Conservation (phyloP, 106 monocot genomes). For the Allium cepa region DNA sequence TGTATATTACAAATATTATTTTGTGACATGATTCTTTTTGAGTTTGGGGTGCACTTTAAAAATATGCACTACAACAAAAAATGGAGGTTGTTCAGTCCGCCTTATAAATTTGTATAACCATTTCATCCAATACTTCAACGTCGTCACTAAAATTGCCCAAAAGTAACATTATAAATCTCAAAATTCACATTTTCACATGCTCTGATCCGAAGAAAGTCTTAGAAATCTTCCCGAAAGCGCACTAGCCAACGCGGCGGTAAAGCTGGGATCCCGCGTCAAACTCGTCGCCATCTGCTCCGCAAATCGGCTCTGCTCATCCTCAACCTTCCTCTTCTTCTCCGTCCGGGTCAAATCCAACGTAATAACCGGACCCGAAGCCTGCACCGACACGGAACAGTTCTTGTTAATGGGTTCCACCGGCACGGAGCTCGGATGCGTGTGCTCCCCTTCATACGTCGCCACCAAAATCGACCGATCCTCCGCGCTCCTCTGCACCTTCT, state of each 20-base stretch:
- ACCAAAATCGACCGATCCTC: constrained; percentile 16
- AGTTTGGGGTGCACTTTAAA: too few relatives aligned
- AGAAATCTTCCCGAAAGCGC: constrained; percentile 38
- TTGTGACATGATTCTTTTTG: too few relatives aligned
- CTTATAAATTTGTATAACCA: too few relatives aligned
- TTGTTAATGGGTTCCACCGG: not conserved
- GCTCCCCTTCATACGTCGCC: constrained; percentile 25
- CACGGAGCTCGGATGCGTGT: constrained; percentile 7
- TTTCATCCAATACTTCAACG: too few relatives aligned
- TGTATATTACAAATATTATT: too few relatives aligned
- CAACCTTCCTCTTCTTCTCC: not conserved
- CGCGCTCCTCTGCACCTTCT: constrained; percentile 23
- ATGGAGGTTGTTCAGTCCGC: too few relatives aligned
- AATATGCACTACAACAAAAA: too few relatives aligned
- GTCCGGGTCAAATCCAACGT: not conserved
- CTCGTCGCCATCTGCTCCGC: constrained; percentile 38
- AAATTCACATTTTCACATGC: too few relatives aligned
- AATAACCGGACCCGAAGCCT: not conserved
- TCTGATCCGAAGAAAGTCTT: not conserved
- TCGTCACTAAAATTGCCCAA: too few relatives aligned
- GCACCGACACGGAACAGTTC: not conserved
- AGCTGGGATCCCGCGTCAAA: constrained; percentile 34
- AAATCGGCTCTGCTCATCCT: constrained; percentile 9
- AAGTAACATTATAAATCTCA: too few relatives aligned
- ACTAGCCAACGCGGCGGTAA: constrained; percentile 33